Conservation (phyloP, 108 stramenopile genomes). For the Skeletonema costatum region DNA sequence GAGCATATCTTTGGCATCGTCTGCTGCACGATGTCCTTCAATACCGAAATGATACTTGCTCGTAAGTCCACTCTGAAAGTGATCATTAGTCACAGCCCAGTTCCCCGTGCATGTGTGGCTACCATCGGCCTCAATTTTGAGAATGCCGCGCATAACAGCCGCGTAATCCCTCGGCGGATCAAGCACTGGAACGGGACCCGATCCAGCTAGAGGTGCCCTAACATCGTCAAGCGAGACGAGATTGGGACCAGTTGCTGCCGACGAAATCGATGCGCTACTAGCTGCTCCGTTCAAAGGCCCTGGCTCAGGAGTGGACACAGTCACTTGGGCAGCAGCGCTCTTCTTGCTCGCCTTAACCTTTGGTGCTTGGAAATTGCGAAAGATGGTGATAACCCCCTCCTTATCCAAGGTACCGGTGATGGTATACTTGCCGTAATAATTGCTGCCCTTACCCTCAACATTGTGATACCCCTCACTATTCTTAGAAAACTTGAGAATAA, state of each 20-base stretch:
- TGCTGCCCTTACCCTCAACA: constrained; percentile 83
- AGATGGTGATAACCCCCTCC: constrained; percentile 81
- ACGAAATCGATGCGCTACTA: constrained; percentile 18
- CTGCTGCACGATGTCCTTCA: constrained; percentile 56
- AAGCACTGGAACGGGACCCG: constrained; percentile 19
- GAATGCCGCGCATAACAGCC: constrained; percentile 74
- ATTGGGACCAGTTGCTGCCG: constrained; percentile 37
- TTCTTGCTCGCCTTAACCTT: constrained; percentile 23
- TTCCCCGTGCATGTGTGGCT: constrained; percentile 74
- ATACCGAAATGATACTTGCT: constrained; percentile 78
- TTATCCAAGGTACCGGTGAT: constrained; percentile 77
- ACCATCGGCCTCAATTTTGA: constrained; percentile 77
- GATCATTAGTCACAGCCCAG: constrained; percentile 80
- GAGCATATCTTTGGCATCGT: constrained; percentile 37
- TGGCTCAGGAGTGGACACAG: constrained; percentile 52
- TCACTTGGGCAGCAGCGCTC: neutral
- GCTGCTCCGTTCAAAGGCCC: constrained; percentile 46
- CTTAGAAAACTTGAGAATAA: constrained; percentile 72
- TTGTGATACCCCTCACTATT: constrained; percentile 84
- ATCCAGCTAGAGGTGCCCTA: constrained; percentile 39
- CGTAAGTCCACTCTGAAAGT: constrained; percentile 66
- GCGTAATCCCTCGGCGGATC: constrained; percentile 59
- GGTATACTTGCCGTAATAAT: constrained; percentile 83
- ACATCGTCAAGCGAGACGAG: constrained; percentile 68
- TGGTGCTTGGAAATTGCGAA: constrained; percentile 67